Percentiles rank a stretch among this genome's conserved stretches.
These are phyloP conservation scores for Vanrija sp. DNA, from an alignment of 1,284 basidiomycete genomes.

Conservation along the genomic window DNA sequence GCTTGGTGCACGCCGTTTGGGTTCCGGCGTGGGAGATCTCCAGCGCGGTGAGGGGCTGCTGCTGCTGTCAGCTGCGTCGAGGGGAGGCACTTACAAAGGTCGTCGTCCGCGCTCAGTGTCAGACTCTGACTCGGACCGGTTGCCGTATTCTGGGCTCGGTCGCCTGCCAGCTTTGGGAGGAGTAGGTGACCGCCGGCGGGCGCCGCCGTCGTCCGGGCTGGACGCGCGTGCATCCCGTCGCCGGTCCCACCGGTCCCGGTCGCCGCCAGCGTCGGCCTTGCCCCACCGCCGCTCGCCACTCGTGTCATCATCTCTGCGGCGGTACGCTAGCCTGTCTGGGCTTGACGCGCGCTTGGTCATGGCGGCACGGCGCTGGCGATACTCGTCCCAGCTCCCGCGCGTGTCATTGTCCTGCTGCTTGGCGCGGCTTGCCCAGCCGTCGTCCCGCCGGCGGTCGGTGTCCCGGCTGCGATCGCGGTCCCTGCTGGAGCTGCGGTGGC, in stretches of 20 bases:
- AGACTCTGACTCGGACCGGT: not conserved
- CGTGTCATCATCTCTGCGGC: not conserved
- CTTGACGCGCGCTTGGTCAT: not conserved
- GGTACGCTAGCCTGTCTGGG: not conserved
- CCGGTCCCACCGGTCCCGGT: constrained; percentile 3
- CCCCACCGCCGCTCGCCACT: not conserved
- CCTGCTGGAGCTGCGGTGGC: not conserved
- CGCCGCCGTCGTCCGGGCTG: not conserved
- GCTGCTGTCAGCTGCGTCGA: not conserved
- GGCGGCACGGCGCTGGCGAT: constrained; percentile 1
- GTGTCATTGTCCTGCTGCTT: constrained; percentile 5
- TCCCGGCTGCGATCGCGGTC: not conserved
- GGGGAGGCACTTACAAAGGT: not conserved
- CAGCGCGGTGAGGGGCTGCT: constrained; percentile 1
- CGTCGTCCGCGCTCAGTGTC: constrained; percentile 6
- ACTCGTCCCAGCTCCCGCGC: constrained; percentile 8
- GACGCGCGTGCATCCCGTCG: not conserved
- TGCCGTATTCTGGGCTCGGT: not conserved
- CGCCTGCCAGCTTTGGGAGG: not conserved
- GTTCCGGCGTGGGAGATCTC: constrained; percentile 3
- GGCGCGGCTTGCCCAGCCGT: not conserved
- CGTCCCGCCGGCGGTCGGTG: not conserved
- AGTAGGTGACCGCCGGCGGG: not conserved
- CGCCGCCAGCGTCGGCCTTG: not conserved
- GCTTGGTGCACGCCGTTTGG: constrained; percentile 4